Evolutionary conservation across 208 protist genomes (phyloP).

Genomic region (Herpetomonas tarakana): DNA sequence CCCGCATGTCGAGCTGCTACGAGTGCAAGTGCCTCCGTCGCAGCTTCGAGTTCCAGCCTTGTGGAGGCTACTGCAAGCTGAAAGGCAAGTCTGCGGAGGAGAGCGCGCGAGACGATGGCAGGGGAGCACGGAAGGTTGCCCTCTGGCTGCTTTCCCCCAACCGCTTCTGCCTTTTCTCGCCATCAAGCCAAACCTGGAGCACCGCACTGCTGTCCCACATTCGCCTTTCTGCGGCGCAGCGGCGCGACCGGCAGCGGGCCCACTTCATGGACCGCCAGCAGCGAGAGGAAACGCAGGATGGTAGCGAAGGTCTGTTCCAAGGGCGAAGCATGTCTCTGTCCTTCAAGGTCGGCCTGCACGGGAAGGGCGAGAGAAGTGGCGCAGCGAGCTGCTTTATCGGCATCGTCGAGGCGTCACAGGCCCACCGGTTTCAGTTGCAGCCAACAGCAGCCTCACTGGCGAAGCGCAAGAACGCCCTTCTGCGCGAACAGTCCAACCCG

Average conservation of each 20-base stretch:
- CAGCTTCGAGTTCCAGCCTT: background rate
- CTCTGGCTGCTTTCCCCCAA: constrained; percentile 6
- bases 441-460: background rate
- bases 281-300: background rate
- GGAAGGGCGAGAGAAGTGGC: background rate
- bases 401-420: constrained; percentile 8
- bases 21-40: background rate
- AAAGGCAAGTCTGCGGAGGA: background rate
- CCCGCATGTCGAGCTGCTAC: background rate
- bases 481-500: background rate
- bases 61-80: background rate
- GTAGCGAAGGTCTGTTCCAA: constrained; percentile 12
- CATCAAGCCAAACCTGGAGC: constrained; percentile 11
- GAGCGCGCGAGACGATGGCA: no score
- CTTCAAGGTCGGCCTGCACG: constrained; percentile 21
- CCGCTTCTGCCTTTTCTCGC: constrained; percentile 17
- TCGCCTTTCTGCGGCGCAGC: constrained; percentile 1
- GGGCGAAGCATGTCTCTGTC: constrained; percentile 13
- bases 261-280: background rate
- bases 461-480: background rate
- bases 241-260: background rate
- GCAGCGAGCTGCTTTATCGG: constrained; percentile 9
- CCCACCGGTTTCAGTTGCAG: constrained; percentile 6
- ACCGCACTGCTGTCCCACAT: constrained; percentile 13
- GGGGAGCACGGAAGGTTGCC: background rate